Percentiles rank a stretch among this genome's conserved stretches.
Evolutionary conservation across 1,139 yeast species (phyloP).

Genomic region (Taphrina confusa): DNA sequence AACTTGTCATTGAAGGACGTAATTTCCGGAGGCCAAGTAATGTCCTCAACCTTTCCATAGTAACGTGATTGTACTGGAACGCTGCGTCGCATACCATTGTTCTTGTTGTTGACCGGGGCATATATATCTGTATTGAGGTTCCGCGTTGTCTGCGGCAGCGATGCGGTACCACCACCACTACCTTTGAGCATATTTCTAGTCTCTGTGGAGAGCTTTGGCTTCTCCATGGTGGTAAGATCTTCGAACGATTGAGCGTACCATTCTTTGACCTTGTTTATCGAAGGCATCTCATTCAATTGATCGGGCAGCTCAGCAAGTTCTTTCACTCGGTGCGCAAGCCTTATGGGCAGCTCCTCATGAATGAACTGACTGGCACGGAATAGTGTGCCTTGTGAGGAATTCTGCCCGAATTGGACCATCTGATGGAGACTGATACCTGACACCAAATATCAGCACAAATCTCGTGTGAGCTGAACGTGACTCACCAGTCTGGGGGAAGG

Average conservation of each 20-base stretch:
- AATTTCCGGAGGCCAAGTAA: conserved; percentile 74
- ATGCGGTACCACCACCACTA: conserved; percentile 38
- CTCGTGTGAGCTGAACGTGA: neutral
- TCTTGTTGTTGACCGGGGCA: neutral
- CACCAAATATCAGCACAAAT: neutral
- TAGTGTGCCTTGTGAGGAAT: conserved; percentile 28
- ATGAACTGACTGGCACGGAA: conserved; percentile 47
- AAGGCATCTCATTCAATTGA: conserved; percentile 70
- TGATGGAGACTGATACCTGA: conserved; percentile 14
- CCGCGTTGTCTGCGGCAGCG: conserved; percentile 31
- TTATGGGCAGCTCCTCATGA: conserved; percentile 85
- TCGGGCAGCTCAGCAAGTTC: conserved; percentile 80
- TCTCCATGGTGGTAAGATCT: conserved; percentile 59
- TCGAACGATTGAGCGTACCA: conserved; percentile 94
- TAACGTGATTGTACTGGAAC: conserved; percentile 51
- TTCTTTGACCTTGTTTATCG: conserved; percentile 72
- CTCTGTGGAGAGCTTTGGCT: conserved; percentile 45
- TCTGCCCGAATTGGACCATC: conserved; percentile 29
- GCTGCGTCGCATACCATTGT: conserved; percentile 25
- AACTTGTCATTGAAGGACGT: conserved; percentile 69
- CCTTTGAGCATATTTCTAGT: conserved; percentile 41
- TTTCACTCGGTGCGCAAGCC: conserved; percentile 81
- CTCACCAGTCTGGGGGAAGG: conserved; percentile 67
- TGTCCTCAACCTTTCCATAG: conserved; percentile 60
- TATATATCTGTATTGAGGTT: conserved; percentile 19